These are phyloP conservation scores for Corylus heterophylla DNA, from an alignment of 306 rosid species.

Conservation along the genomic window DNA sequence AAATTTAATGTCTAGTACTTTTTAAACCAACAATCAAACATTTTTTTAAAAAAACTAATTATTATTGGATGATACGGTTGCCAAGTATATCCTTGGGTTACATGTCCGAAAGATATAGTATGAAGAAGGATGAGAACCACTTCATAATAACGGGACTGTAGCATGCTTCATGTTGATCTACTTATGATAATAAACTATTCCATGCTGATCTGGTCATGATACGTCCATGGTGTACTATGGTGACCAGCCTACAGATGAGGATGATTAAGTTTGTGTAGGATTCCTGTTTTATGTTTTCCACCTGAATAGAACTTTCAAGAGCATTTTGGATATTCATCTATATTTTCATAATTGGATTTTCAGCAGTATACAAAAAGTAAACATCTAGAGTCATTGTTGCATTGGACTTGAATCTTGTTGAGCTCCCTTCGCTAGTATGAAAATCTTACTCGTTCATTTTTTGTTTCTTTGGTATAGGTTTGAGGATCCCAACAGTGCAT, in stretches of 20 bases:
- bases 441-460: background rate
- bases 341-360: background rate
- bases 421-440: conserved; percentile 2
- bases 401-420: conserved; percentile 17
- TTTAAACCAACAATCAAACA: background rate
- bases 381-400: conserved; percentile 4
- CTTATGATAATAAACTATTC: background rate
- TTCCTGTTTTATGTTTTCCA: background rate
- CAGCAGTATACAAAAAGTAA: background rate
- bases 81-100: background rate
- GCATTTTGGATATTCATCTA: background rate
- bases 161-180: background rate
- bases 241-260: background rate
- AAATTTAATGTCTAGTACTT: background rate
- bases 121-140: background rate
- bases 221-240: background rate
- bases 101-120: background rate
- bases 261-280: background rate
- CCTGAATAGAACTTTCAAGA: background rate
- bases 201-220: background rate
- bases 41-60: background rate
- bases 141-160: background rate
- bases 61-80: background rate
- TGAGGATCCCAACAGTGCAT: conserved; percentile 78
- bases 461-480: conserved; percentile 41